phyloP scores from a whole-genome alignment of 2,329 filamentous ascomycete species.

The Hortaea werneckii region DNA sequence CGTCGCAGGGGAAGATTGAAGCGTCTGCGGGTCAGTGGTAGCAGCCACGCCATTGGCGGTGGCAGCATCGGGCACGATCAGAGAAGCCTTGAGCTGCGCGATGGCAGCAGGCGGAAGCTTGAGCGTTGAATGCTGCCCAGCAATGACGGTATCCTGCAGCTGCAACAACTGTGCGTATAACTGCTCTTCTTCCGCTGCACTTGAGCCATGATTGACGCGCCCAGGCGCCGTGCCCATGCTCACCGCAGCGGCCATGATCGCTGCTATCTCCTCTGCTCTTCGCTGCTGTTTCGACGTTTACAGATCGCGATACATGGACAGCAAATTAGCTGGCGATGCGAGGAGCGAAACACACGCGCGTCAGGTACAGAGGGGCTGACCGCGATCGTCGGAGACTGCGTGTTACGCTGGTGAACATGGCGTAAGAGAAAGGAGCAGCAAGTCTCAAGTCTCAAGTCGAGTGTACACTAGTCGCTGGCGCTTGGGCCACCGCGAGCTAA shows the following conservation, averaged over 20 bases:
- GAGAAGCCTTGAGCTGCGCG: constrained; percentile 24
- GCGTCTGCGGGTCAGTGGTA: constrained; percentile 15
- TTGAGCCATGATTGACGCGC: neutral
- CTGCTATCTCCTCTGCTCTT: neutral
- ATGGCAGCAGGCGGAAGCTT: constrained; percentile 46
- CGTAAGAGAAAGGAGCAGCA: too few relatives aligned
- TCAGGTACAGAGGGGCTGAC: too few relatives aligned
- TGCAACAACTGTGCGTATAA: constrained; percentile 68
- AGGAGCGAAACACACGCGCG: neutral
- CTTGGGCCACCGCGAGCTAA: too few relatives aligned
- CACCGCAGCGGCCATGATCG: neutral
- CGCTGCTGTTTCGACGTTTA: neutral
- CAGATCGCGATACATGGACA: neutral
- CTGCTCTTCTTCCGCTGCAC: constrained; percentile 18
- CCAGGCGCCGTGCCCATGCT: constrained; percentile 1
- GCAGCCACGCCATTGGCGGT: constrained; percentile 10
- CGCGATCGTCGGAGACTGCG: too few relatives aligned
- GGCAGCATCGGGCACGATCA: constrained; percentile 5
- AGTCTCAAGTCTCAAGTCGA: too few relatives aligned
- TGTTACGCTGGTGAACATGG: too few relatives aligned
- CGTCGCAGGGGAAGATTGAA: constrained; percentile 5
- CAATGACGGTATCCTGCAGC: constrained; percentile 70
- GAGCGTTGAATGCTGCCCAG: constrained; percentile 60
- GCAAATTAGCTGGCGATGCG: neutral
- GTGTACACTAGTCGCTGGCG: too few relatives aligned